Percentiles rank a stretch among this genome's conserved stretches.
These are phyloP conservation scores for Skeletonema tropicum DNA, from an alignment of 108 stramenopile species.

Conservation along the genomic window DNA sequence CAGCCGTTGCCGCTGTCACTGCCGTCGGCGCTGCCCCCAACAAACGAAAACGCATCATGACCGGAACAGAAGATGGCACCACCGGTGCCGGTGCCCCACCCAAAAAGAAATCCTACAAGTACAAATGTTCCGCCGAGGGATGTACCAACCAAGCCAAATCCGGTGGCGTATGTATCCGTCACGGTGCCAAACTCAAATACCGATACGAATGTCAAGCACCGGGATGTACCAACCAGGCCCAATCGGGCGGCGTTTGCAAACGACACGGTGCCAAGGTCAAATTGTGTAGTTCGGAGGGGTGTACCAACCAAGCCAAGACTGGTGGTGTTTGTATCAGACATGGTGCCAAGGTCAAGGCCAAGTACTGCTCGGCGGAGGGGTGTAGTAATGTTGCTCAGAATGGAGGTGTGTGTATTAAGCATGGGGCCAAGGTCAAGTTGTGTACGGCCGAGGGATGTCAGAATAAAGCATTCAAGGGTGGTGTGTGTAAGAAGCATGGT, in stretches of 20 bases:
- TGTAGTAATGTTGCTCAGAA: slow-evolving; percentile 10
- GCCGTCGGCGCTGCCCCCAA: background rate
- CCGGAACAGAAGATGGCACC: background rate
- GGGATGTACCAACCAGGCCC: background rate
- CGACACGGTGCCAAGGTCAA: slow-evolving; percentile 1
- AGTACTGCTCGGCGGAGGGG: background rate
- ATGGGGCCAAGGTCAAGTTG: slow-evolving; percentile 13
- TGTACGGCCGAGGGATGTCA: slow-evolving; percentile 15
- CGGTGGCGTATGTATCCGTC: background rate
- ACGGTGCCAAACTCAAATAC: background rate
- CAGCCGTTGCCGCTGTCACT: background rate
- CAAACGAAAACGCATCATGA: background rate
- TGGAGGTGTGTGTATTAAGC: slow-evolving; percentile 8
- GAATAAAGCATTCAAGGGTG: slow-evolving; percentile 17
- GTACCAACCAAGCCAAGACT: background rate
- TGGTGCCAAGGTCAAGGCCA: slow-evolving; percentile 1
- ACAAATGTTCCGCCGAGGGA: background rate
- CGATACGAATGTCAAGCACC: background rate
- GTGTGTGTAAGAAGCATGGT: slow-evolving; percentile 25
- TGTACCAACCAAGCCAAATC: slow-evolving; percentile 5
- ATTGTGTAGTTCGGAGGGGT: background rate
- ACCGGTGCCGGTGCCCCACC: too few relatives aligned
- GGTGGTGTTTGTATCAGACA: background rate
- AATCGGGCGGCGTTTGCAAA: background rate
- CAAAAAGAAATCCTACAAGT: background rate